Base-by-base conservation (phyloP, 306 rosid genomes). In the Vigna nakashimae region DNA sequence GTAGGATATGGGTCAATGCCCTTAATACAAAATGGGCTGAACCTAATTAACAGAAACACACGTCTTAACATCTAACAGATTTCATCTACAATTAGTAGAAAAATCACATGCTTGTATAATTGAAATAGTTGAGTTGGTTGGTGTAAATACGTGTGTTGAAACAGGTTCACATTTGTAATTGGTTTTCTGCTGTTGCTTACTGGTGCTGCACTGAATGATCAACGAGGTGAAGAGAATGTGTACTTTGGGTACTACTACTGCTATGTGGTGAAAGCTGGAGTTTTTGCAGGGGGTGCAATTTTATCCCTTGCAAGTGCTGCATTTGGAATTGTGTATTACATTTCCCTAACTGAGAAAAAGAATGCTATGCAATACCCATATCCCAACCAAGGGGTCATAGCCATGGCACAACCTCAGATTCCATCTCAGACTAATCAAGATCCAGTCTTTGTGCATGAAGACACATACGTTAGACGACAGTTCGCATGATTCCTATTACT, bases 401-500 rank as follows among this genome's bases (percentile, higher is more conserved):
- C 97, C 65, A 87, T 95, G 97, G 98, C 90, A 64, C 96, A 91
- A 28, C 95, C 97, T 18, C 97, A 91, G 73, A 59, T 94, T 45
- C 97, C 93, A 58, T 78, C 86, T 22, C 93, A 79, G 69, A 72
- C 40, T 10, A 64, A 76, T 67, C 87, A 86, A n/a, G 89, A 88
- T 1, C 98, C 98, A 0, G 95, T 92, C 3, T 94, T 92, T 62
- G 95, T 95, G 43, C 98, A 89, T 3, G 97, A 95, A 83, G 98
- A 95, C 84, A 95, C 98, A 0, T 95, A 92, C 28, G 79, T 83
- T 46, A 87, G 98, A 76, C 84, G 97, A 72, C 97, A 95, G 67
- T 90, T 86, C 84, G 87, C 95, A n/a, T 94, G 93, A 90, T 75
- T 56, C 34, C 34, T 30, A 3, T 4, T 30, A 11, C 51, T 56